Conservation (phyloP, 129 eudicot genomes). For the Smallanthus sonchifolius region DNA sequence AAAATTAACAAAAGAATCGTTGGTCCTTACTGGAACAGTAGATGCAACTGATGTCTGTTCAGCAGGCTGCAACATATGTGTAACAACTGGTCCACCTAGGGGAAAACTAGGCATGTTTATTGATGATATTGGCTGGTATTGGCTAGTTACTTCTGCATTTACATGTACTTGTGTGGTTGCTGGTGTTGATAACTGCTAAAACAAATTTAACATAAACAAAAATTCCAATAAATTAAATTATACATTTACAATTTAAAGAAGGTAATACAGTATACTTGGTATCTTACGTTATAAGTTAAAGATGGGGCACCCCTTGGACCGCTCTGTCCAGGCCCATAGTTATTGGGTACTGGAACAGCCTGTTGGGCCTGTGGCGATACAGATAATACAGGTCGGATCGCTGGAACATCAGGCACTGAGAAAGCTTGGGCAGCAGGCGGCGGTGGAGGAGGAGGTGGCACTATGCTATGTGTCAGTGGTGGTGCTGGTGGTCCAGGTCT, state of each 20-base stretch:
- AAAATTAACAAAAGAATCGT: neutral
- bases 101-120: slow-evolving; percentile 39
- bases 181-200: slow-evolving; percentile 41
- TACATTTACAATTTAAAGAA: neutral
- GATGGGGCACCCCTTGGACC: slow-evolving; percentile 53
- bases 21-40: slow-evolving; percentile 36
- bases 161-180: slow-evolving; percentile 51
- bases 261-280: slow-evolving; percentile 8
- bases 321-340: slow-evolving; percentile 46
- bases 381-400: slow-evolving; percentile 42
- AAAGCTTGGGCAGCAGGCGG: slow-evolving; percentile 46
- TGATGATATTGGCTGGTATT: slow-evolving; percentile 44
- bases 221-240: neutral
- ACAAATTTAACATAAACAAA: slow-evolving; percentile 7
- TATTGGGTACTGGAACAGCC: slow-evolving; percentile 37
- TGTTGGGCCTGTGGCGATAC: slow-evolving; percentile 61
- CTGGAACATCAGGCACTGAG: slow-evolving; percentile 58
- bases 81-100: slow-evolving; percentile 39
- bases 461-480: slow-evolving; percentile 38
- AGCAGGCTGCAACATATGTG: slow-evolving; percentile 38
- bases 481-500: slow-evolving; percentile 50
- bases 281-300: slow-evolving; percentile 47
- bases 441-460: slow-evolving; percentile 34
- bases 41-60: slow-evolving; percentile 39
- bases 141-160: slow-evolving; percentile 46